Conservation (phyloP, 192 early-diverging fungal genomes). For the Chytriomyces sp. region DNA sequence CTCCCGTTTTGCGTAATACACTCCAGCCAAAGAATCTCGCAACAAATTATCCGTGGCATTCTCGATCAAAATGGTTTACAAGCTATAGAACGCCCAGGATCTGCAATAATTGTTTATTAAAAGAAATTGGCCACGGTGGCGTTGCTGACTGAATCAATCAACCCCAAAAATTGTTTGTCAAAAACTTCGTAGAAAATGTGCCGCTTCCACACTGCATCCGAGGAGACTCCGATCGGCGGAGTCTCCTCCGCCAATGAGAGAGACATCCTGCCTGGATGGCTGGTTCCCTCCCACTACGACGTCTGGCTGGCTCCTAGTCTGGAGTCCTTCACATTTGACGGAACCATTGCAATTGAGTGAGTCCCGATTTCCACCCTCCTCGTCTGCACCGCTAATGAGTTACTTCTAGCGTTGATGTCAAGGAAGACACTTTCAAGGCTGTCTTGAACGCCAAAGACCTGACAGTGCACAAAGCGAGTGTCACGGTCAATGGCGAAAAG, state of each 20-base stretch:
- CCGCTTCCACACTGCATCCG: slow-evolving; percentile 19
- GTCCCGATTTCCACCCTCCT: slow-evolving; percentile 25
- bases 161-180: too few species aligned
- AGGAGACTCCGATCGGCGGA: background rate
- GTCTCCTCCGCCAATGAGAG: background rate
- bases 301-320: slow-evolving; percentile 72
- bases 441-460: slow-evolving; percentile 12
- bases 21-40: too few species aligned
- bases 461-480: background rate
- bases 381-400: too few species aligned
- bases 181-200: too few species aligned
- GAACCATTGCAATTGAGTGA: slow-evolving; percentile 65
- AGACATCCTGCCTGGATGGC: slow-evolving; percentile 74
- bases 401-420: background rate
- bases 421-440: background rate
- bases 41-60: too few species aligned
- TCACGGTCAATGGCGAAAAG: background rate
- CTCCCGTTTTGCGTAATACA: too few species aligned
- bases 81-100: too few species aligned
- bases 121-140: too few species aligned
- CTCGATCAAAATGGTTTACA: too few species aligned
- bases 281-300: slow-evolving; percentile 75
- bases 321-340: slow-evolving; percentile 65
- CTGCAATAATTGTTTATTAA: too few species aligned
- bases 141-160: too few species aligned